A percentile compares a stretch with the other conserved stretches of the same genome.
Conservation (phyloP, 352 stramenopile genomes). For the Phytophthora lateralis region DNA sequence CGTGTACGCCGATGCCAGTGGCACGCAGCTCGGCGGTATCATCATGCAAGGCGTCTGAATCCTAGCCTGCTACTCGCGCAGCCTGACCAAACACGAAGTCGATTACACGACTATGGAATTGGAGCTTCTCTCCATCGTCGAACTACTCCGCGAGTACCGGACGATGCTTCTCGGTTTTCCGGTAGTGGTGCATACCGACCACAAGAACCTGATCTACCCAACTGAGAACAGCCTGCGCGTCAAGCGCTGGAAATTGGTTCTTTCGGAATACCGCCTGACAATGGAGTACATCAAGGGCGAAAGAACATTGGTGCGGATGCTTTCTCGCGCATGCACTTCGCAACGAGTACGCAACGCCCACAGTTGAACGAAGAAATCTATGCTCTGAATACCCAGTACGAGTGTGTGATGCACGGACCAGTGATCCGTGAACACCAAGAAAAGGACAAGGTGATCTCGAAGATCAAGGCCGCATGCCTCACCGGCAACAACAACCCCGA, state of each 20-base stretch:
- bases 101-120: slow-evolving; percentile 7
- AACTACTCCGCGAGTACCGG: neutral
- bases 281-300: slow-evolving; percentile 1
- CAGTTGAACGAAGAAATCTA: neutral
- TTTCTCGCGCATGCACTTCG: slow-evolving; percentile 1
- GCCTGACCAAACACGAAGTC: neutral
- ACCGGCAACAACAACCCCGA: slow-evolving; percentile 14
- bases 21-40: neutral
- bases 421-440: slow-evolving; percentile 10
- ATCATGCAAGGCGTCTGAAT: slow-evolving; percentile 2
- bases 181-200: slow-evolving; percentile 12
- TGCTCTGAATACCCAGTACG: neutral
- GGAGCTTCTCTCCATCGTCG: neutral
- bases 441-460: slow-evolving; percentile 1
- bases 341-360: neutral
- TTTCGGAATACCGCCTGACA: slow-evolving; percentile 5
- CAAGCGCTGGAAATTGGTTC: slow-evolving; percentile 6
- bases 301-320: slow-evolving; percentile 2
- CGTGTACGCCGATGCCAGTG: slow-evolving; percentile 7
- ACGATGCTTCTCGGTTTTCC: slow-evolving; percentile 11
- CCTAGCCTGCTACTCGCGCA: neutral
- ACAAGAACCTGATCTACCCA: slow-evolving; percentile 12
- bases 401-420: slow-evolving; percentile 8
- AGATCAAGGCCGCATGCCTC: slow-evolving; percentile 6
- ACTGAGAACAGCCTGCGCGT: slow-evolving; percentile 2